phyloP scores from a whole-genome alignment of 495 filamentous ascomycete genomes.

The Penicillium diatomitis region DNA sequence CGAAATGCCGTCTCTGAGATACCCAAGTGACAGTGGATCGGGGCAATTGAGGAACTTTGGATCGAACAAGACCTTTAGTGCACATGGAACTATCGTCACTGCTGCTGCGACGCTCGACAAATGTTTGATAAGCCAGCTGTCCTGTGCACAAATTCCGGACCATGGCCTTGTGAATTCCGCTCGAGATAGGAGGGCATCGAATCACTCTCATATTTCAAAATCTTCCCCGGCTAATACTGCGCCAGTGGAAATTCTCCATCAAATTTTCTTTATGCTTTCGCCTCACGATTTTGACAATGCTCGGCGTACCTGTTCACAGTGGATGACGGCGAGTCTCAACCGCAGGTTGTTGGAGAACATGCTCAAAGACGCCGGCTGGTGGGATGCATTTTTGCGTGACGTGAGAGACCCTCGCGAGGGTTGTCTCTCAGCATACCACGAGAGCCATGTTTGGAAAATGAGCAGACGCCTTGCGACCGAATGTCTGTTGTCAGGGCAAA shows the following conservation, averaged over 20 bases:
- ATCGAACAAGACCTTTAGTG: too few relatives aligned
- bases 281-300: constrained; percentile 60
- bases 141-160: too few relatives aligned
- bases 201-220: background rate
- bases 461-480: constrained; percentile 54
- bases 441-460: constrained; percentile 45
- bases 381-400: constrained; percentile 35
- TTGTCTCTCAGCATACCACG: constrained; percentile 10
- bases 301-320: constrained; percentile 53
- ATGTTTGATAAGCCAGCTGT: too few relatives aligned
- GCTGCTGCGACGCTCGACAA: too few relatives aligned
- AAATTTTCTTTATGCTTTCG: constrained; percentile 45
- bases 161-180: too few relatives aligned
- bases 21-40: constrained; percentile 3
- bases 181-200: background rate
- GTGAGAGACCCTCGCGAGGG: constrained; percentile 13
- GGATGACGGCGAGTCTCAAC: constrained; percentile 58
- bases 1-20: constrained; percentile 15
- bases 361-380: constrained; percentile 54
- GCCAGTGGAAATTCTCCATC: constrained; percentile 54
- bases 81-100: too few relatives aligned
- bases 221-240: constrained; percentile 30
- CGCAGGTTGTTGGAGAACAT: constrained; percentile 39
- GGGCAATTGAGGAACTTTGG: background rate
- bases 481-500: constrained; percentile 46